Percentiles rank a stretch among this genome's conserved stretches.
Evolutionary conservation across 2,329 filamentous ascomycete genomes (phyloP).

Genomic region (Fonsecaea multimorphosa): DNA sequence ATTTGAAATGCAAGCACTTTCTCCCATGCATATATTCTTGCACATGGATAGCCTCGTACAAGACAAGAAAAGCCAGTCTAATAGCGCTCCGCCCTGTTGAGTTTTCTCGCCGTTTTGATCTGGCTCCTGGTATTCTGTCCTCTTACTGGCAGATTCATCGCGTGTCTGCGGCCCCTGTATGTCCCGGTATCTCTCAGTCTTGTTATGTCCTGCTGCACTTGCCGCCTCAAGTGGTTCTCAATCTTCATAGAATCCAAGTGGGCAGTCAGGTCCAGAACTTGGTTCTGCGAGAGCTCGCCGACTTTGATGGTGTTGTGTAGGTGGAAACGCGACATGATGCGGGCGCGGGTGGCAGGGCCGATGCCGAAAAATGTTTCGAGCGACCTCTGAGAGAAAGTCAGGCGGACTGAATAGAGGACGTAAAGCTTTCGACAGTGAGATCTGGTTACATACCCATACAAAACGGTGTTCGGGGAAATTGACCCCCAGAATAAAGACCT

Average conservation of each 20-base stretch:
- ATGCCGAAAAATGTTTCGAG: conserved; percentile 88
- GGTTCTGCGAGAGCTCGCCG: conserved; percentile 74
- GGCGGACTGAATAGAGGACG: conserved; percentile 9
- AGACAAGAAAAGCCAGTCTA: conserved; percentile 38
- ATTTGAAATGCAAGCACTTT: background rate
- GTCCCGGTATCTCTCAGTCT: conserved; percentile 88
- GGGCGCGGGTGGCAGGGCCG: conserved; percentile 70
- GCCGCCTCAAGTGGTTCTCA: conserved; percentile 81
- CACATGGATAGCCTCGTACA: background rate
- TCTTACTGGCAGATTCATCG: conserved; percentile 87
- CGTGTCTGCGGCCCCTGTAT: conserved; percentile 87
- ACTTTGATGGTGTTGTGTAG: conserved; percentile 85
- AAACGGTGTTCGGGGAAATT: conserved; percentile 84
- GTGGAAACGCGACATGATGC: conserved; percentile 84
- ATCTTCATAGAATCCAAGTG: conserved; percentile 91
- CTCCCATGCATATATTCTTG: background rate
- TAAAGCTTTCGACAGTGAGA: conserved; percentile 20
- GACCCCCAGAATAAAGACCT: conserved; percentile 86
- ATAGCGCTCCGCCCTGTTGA: conserved; percentile 65
- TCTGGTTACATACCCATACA: conserved; percentile 68
- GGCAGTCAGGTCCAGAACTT: conserved; percentile 79
- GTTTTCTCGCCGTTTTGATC: conserved; percentile 63
- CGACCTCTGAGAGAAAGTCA: conserved; percentile 47
- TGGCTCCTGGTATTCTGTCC: conserved; percentile 87
- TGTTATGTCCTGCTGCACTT: conserved; percentile 82